These are phyloP conservation scores for Tremellales sp. DNA, from an alignment of 1,284 basidiomycete genomes.

Conservation along the genomic window DNA sequence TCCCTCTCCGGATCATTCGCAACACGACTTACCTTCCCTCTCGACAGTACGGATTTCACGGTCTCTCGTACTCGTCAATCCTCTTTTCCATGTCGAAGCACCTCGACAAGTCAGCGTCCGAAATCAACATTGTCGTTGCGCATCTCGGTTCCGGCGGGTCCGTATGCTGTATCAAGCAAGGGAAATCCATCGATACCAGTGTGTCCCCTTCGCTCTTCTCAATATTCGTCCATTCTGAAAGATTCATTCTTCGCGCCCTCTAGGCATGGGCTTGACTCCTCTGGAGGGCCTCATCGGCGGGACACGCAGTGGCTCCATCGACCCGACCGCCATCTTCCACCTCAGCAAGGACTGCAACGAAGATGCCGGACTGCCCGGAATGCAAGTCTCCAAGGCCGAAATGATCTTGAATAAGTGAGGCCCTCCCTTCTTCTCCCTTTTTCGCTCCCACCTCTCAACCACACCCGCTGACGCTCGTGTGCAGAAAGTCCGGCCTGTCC, in stretches of 20 bases:
- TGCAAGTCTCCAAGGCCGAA: conserved; percentile 65
- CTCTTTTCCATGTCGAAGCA: conserved; percentile 50
- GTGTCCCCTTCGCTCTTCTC: conserved; percentile 10
- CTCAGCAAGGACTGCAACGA: conserved; percentile 62
- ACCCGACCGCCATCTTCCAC: conserved; percentile 82
- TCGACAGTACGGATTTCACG: conserved; percentile 74
- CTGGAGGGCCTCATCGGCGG: conserved; percentile 70
- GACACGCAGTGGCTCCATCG: conserved; percentile 73
- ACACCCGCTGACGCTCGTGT: conserved; percentile 3
- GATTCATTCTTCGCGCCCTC: background rate
- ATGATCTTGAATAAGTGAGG: conserved; percentile 69
- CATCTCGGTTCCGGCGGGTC: conserved; percentile 84
- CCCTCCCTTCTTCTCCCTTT: no score
- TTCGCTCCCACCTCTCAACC: background rate
- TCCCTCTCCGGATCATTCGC: no score
- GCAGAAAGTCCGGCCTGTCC: conserved; percentile 58
- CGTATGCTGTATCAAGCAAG: conserved; percentile 59
- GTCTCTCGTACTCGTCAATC: conserved; percentile 51
- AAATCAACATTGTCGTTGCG: conserved; percentile 66
- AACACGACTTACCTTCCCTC: background rate
- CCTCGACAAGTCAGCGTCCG: conserved; percentile 54
- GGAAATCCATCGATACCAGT: conserved; percentile 68
- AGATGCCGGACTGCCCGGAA: conserved; percentile 55
- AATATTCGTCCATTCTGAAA: no score
- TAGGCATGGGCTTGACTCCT: conserved; percentile 47